phyloP scores from a whole-genome alignment of 108 stramenopile species.

The Cyclotella kingstonii region DNA sequence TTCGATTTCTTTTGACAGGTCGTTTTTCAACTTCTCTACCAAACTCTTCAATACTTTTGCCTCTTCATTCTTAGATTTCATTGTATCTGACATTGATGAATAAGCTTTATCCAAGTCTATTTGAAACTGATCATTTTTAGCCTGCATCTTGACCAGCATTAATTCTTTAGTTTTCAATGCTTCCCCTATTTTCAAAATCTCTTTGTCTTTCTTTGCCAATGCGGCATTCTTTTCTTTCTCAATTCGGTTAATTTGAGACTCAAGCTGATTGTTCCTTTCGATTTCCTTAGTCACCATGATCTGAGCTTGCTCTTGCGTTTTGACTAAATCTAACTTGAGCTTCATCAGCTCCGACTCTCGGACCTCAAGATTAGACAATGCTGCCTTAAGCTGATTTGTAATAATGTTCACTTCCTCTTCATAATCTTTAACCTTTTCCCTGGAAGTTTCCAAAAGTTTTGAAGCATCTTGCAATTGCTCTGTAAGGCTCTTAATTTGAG shows the following conservation, averaged over 20 bases:
- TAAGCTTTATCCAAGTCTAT: constrained; percentile 18
- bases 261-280: constrained; percentile 17
- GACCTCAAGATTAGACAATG: background rate
- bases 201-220: constrained; percentile 21
- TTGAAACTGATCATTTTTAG: constrained; percentile 7
- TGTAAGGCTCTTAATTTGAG: constrained; percentile 7
- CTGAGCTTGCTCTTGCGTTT: constrained; percentile 14
- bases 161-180: constrained; percentile 31
- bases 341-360: background rate
- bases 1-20: constrained; percentile 19
- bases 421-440: constrained; percentile 20
- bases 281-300: constrained; percentile 9
- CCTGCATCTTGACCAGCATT: constrained; percentile 22
- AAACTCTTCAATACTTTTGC: constrained; percentile 4
- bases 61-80: constrained; percentile 13
- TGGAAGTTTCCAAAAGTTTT: constrained; percentile 7
- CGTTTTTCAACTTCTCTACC: constrained; percentile 8
- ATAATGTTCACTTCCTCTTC: constrained; percentile 21
- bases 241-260: constrained; percentile 19
- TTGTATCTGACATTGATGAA: constrained; percentile 3
- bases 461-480: constrained; percentile 23
- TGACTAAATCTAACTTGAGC: constrained; percentile 14
- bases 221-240: constrained; percentile 30
- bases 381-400: constrained; percentile 9
- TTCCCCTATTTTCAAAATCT: constrained; percentile 20